These are phyloP conservation scores for Acanthamoeba culbertsoni DNA, from an alignment of 208 protist genomes.

Conservation along the genomic window DNA sequence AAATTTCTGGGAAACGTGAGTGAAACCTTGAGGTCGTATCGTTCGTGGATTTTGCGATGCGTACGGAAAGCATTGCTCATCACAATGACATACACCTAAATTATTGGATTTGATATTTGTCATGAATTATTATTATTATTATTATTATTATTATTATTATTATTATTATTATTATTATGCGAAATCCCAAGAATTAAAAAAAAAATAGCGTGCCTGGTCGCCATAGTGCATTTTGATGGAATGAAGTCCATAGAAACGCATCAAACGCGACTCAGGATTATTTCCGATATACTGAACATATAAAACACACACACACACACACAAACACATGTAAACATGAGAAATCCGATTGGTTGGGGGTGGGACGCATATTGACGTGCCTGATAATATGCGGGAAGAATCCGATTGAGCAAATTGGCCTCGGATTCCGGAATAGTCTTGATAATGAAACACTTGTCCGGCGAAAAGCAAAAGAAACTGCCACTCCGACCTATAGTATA, in stretches of 20 bases:
- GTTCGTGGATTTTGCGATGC: slow-evolving; percentile 6
- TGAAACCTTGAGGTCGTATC: slow-evolving; percentile 53
- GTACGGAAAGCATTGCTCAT: slow-evolving; percentile 38
- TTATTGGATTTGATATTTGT: background rate
- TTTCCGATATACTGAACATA: background rate
- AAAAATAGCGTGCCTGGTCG: background rate
- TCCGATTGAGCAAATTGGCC: background rate
- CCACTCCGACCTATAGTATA: background rate
- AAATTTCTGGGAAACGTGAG: too few species aligned
- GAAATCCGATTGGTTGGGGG: background rate
- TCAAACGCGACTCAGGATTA: slow-evolving; percentile 8
- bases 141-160: background rate
- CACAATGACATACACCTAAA: background rate
- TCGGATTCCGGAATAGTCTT: background rate
- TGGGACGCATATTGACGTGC: background rate
- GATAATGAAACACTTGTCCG: slow-evolving; percentile 60
- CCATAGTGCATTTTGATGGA: slow-evolving; percentile 25
- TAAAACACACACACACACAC: background rate
- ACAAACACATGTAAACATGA: background rate
- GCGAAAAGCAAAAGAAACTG: slow-evolving; percentile 42
- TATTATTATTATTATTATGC: background rate
- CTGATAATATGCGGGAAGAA: background rate
- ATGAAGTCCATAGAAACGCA: slow-evolving; percentile 8
- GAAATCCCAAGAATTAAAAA: background rate
- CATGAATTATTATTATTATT: too few species aligned